Evolutionary conservation across 108 stramenopile species (phyloP).

Genomic region (Pinguiococcus pyrenoidosus): DNA sequence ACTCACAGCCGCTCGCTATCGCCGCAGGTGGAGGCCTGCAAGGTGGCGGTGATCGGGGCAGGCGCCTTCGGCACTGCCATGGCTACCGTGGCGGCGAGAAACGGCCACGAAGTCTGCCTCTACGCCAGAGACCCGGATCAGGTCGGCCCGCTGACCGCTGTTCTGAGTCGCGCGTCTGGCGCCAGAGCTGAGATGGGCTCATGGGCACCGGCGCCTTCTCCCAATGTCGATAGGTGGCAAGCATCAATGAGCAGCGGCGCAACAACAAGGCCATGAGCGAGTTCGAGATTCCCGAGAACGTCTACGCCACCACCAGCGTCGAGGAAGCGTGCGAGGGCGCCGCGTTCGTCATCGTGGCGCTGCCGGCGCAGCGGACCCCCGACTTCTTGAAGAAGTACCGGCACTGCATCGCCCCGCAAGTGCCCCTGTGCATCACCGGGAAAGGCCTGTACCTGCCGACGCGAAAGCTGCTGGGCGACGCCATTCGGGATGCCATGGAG

Average conservation of each 20-base stretch:
- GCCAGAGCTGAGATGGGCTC: background rate
- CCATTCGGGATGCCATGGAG: conserved; percentile 46
- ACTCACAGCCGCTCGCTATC: too few relatives aligned
- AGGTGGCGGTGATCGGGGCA: conserved; percentile 28
- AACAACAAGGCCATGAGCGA: conserved; percentile 59
- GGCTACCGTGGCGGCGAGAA: conserved; percentile 50
- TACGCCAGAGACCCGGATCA: conserved; percentile 46
- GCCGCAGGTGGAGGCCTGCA: too few relatives aligned
- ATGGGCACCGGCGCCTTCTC: background rate
- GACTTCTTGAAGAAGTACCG: conserved; percentile 46
- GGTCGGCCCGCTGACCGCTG: conserved; percentile 13
- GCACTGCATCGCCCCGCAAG: conserved; percentile 39
- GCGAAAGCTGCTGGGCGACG: conserved; percentile 44
- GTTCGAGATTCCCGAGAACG: conserved; percentile 40
- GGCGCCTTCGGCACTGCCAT: conserved; percentile 62
- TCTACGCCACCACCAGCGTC: conserved; percentile 33
- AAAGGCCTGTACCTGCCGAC: conserved; percentile 64
- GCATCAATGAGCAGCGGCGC: conserved; percentile 37
- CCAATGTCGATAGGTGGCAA: background rate
- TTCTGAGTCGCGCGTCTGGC: background rate
- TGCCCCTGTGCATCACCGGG: conserved; percentile 50
- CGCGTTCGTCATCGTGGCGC: conserved; percentile 47
- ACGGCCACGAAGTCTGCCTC: conserved; percentile 48
- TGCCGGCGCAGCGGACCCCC: conserved; percentile 56
- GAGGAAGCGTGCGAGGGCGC: conserved; percentile 14